Evolutionary conservation across 768 basidiomycete species (phyloP).

Genomic region (Termitomyces sp.): DNA sequence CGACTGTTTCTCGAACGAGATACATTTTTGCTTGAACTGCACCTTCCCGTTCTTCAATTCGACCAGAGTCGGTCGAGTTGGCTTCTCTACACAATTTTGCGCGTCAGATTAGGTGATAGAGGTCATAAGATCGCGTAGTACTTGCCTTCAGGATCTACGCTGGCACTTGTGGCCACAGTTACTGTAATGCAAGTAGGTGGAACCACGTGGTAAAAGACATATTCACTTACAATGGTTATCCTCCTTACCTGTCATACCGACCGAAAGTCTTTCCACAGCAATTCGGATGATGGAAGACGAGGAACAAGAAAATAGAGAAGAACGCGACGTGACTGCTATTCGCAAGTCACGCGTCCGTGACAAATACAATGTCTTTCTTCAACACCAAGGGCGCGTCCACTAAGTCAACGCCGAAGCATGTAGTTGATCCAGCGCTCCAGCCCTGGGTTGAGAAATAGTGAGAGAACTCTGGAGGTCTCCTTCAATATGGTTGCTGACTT

Average conservation of each 20-base stretch:
- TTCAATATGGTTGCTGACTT: not conserved
- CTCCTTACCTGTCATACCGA: slow-evolving; percentile 30
- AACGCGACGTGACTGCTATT: slow-evolving; percentile 34
- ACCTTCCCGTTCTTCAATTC: slow-evolving; percentile 78
- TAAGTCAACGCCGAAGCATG: slow-evolving; percentile 37
- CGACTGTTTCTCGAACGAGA: slow-evolving; percentile 71
- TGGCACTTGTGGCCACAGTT: slow-evolving; percentile 1
- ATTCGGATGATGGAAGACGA: slow-evolving; percentile 13
- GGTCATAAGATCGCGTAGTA: slow-evolving; percentile 19
- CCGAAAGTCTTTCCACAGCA: slow-evolving; percentile 20
- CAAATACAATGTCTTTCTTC: slow-evolving; percentile 63
- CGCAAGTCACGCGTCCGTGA: slow-evolving; percentile 43
- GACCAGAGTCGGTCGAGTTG: slow-evolving; percentile 36
- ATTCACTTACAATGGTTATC: slow-evolving; percentile 25
- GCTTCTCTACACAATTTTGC: slow-evolving; percentile 27
- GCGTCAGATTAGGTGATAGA: slow-evolving; percentile 17
- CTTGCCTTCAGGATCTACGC: slow-evolving; percentile 20
- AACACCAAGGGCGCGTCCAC: slow-evolving; percentile 35
- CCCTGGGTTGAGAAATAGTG: slow-evolving; percentile 99
- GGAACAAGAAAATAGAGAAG: slow-evolving; percentile 14
- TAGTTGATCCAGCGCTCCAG: slow-evolving; percentile 54
- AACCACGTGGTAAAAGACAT: not conserved
- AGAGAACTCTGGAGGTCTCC: slow-evolving; percentile 16
- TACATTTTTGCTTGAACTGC: slow-evolving; percentile 66
- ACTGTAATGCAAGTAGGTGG: not conserved